Evolutionary conservation across 495 filamentous ascomycete species (phyloP), one percentile per base, ranked within the genome.

Genomic region (Talaromyces stipitatus): DNA sequence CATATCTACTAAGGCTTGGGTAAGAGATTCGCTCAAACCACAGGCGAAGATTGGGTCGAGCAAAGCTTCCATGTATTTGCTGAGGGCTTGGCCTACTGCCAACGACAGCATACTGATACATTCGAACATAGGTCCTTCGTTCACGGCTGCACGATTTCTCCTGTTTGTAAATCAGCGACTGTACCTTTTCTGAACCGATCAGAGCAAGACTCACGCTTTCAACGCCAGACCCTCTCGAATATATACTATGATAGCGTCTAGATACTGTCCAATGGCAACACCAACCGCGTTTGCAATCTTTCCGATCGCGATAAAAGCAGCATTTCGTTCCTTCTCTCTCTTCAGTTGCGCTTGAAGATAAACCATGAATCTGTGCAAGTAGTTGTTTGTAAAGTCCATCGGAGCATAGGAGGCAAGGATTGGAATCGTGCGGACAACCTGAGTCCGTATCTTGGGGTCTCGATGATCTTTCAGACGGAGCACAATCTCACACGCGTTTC

Each of bases 21-120:
- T 96, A 18, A 99, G 80, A 51, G 94, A 90, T 60, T 90, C 87
- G 55, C 89, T 96, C 36, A 99, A 77, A 45, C 92, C 92, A 61
- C 94, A 99, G 16, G 90, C 90, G 70, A 99, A 97, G 59, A 99
- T 96, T 3, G 95, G 91, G 61, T 97, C 92, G 2, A 99, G 82
- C 23, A 97, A 73, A 16, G 90, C 88, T 62, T 97, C 91, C 88
- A 99, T 96, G 64, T 97, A 95, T 66, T 96, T 97, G 79, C 88
- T 96, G 59, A 99, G 82, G 1, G 92, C 88, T 74, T 97, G 95
- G 22, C 94, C 94, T 27, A 97, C 92, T 9, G 94, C 94, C 38
- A 91, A 84, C 4, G 94, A 91, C 32, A 99, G 79, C 81, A 95
- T 91, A 69, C 94, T 97, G 66, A 99, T 92, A 70, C 94, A 99